Evolutionary conservation across 2,329 filamentous ascomycete genomes (phyloP).

Genomic region (Alternaria hordeiaustralica): DNA sequence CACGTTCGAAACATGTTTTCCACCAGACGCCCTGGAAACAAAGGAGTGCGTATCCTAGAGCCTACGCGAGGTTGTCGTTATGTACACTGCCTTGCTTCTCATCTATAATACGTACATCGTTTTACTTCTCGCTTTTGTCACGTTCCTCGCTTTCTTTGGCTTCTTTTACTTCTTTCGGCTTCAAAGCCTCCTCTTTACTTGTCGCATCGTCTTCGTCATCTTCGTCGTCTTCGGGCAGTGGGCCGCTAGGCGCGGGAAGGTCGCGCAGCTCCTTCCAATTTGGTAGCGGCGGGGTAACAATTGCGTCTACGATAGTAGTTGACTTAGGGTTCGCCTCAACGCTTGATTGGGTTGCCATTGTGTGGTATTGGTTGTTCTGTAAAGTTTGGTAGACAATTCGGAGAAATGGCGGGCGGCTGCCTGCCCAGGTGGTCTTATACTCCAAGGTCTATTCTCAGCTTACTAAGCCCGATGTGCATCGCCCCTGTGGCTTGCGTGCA

Average conservation of each 20-base stretch:
- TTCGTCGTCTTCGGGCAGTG: not conserved
- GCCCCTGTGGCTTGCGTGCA: not conserved
- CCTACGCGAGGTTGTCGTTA: not conserved
- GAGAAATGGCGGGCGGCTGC: not conserved
- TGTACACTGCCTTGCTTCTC: not conserved
- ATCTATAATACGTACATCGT: accelerated
- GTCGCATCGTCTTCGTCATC: not conserved
- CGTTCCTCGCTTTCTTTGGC: not conserved
- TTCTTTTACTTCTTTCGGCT: not conserved
- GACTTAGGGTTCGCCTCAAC: not conserved
- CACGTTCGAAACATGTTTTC: too few relatives aligned
- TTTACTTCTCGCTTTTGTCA: not conserved
- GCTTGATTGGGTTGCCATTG: not conserved
- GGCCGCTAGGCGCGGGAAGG: not conserved
- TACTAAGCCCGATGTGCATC: not conserved
- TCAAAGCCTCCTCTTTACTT: not conserved
- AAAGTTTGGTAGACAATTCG: not conserved
- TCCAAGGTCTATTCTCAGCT: not conserved
- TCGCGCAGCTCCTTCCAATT: not conserved
- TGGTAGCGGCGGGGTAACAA: not conserved
- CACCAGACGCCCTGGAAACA: too few relatives aligned
- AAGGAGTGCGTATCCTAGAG: too few relatives aligned
- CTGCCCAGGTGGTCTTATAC: not conserved
- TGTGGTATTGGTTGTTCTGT: not conserved
- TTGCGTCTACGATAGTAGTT: not conserved